These are phyloP conservation scores for Aspergillus cristatus DNA, from an alignment of 495 filamentous ascomycete species.

Conservation along the genomic window DNA sequence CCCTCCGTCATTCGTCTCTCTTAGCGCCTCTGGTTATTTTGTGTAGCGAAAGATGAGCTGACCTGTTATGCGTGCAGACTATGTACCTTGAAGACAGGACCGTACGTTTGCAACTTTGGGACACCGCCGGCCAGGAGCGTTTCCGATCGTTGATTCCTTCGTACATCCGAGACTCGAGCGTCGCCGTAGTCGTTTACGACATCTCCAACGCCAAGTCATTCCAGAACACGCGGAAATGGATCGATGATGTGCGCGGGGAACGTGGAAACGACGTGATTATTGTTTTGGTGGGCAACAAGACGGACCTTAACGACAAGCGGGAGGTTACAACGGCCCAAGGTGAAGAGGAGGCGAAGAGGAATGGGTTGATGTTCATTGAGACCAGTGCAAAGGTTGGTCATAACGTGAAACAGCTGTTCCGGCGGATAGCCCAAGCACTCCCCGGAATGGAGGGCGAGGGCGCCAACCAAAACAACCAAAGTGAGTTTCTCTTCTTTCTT, in stretches of 20 bases:
- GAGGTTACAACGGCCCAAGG: slow-evolving; percentile 92
- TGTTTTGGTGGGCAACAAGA: slow-evolving; percentile 97
- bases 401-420: slow-evolving; percentile 95
- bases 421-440: slow-evolving; percentile 92
- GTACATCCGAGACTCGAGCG: slow-evolving; percentile 94
- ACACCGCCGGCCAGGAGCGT: slow-evolving; percentile 94
- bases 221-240: slow-evolving; percentile 97
- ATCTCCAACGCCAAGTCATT: slow-evolving; percentile 96
- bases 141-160: slow-evolving; percentile 95
- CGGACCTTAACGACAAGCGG: slow-evolving; percentile 92
- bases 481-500: slow-evolving; percentile 24
- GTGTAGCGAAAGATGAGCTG: too few species aligned
- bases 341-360: slow-evolving; percentile 97
- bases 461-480: slow-evolving; percentile 54
- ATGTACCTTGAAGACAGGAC: slow-evolving; percentile 99
- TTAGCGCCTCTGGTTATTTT: too few species aligned
- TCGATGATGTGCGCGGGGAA: slow-evolving; percentile 94
- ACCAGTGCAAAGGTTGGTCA: slow-evolving; percentile 97
- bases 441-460: slow-evolving; percentile 93
- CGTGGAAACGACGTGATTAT: slow-evolving; percentile 97
- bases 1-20: background rate
- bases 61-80: slow-evolving; percentile 46
- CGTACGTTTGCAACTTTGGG: slow-evolving; percentile 95
- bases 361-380: slow-evolving; percentile 95
- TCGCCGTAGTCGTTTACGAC: slow-evolving; percentile 97